Conservation (phyloP, 306 rosid species). For the Parietaria judaica region DNA sequence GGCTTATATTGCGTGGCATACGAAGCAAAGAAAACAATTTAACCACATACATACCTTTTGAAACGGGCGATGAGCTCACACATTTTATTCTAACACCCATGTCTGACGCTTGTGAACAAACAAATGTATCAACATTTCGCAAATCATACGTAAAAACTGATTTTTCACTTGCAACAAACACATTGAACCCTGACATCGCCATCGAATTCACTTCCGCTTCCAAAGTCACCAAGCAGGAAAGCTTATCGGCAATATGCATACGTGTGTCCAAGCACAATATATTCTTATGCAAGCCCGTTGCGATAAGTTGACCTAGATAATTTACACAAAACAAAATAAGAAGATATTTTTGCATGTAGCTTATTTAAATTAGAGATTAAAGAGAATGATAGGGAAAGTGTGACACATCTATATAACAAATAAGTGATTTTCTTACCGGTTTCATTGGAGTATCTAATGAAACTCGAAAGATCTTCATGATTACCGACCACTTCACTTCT, state of each 20-base stretch:
- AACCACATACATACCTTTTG: conserved; percentile 39
- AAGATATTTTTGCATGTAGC: neutral
- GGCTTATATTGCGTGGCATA: neutral
- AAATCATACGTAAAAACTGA: conserved; percentile 52
- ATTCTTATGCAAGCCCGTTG: conserved; percentile 72
- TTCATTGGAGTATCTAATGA: conserved; percentile 58
- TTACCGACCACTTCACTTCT: conserved; percentile 39
- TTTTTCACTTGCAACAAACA: conserved; percentile 51
- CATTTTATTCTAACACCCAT: conserved; percentile 47
- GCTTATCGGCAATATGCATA: conserved; percentile 30
- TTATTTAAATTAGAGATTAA: neutral
- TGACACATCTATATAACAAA: neutral
- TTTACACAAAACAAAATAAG: too few relatives aligned
- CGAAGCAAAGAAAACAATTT: conserved; percentile 3
- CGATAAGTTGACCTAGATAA: conserved; percentile 55
- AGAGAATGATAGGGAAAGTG: neutral
- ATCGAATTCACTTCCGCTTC: conserved; percentile 59
- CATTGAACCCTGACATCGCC: conserved; percentile 50
- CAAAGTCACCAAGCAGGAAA: conserved; percentile 25
- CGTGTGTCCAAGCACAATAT: conserved; percentile 59
- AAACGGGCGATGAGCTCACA: conserved; percentile 50
- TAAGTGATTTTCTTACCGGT: conserved; percentile 42
- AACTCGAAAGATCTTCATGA: conserved; percentile 67
- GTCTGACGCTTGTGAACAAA: conserved; percentile 38
- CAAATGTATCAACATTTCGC: conserved; percentile 46